phyloP scores from a whole-genome alignment of 345 rosid species.

The Gossypium herbaceum region DNA sequence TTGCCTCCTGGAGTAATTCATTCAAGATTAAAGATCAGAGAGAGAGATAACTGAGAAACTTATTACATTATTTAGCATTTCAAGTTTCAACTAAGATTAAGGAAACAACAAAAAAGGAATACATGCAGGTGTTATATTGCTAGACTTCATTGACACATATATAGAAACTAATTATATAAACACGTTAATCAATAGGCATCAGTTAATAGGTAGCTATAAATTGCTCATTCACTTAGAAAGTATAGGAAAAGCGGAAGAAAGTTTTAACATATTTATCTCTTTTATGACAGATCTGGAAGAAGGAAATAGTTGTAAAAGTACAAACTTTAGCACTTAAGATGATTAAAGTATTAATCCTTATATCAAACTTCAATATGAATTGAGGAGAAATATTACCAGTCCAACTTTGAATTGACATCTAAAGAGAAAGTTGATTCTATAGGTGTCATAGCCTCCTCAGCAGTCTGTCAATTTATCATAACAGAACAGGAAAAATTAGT shows the following conservation, averaged over 20 bases:
- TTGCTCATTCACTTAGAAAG: background rate
- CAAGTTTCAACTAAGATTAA: conserved; percentile 5
- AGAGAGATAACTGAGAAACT: background rate
- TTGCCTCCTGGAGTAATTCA: conserved; percentile 59
- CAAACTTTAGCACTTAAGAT: background rate
- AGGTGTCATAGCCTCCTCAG: conserved; percentile 99
- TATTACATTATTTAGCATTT: background rate
- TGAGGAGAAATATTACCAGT: conserved; percentile 54
- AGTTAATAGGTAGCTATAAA: background rate
- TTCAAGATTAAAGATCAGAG: background rate
- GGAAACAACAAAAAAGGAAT: background rate
- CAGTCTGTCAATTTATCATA: conserved; percentile 56
- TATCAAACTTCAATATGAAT: background rate
- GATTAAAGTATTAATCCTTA: background rate
- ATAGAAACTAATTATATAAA: conserved; percentile 3
- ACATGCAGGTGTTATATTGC: background rate
- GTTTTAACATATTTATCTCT: background rate
- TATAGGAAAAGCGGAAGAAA: background rate
- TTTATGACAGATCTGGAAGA: background rate
- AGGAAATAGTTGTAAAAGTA: background rate
- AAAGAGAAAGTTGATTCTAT: conserved; percentile 95
- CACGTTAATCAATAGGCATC: background rate
- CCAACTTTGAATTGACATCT: conserved; percentile 95
- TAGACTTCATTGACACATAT: background rate
- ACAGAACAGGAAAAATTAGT: background rate